Conservation (phyloP, 2,329 filamentous ascomycete species). For the Phaeosphaeria sp. region DNA sequence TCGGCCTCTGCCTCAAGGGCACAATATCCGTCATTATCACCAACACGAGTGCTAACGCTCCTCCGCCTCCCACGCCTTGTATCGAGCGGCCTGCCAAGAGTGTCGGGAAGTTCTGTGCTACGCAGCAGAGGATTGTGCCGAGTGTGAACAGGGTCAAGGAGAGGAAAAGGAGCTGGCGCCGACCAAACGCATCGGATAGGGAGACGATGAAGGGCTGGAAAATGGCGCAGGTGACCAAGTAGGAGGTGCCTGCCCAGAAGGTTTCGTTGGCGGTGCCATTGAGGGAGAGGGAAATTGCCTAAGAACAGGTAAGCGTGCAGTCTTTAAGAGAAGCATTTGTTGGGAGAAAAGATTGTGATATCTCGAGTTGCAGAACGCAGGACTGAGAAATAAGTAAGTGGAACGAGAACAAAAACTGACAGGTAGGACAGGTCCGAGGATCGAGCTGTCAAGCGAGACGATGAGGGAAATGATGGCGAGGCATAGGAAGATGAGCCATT, state of each 20-base stretch:
- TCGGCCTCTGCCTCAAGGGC: neutral
- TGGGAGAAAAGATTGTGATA: too few relatives aligned
- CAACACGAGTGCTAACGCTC: neutral
- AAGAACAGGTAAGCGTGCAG: too few relatives aligned
- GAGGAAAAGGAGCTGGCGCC: neutral
- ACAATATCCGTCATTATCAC: neutral
- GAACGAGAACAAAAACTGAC: too few relatives aligned
- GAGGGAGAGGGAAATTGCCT: neutral
- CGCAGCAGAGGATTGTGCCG: neutral
- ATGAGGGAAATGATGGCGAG: neutral
- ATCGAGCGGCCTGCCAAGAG: neutral
- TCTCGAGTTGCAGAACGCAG: too few relatives aligned
- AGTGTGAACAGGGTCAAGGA: neutral
- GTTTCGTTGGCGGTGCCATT: constrained; percentile 1
- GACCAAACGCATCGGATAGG: neutral
- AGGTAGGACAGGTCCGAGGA: neutral
- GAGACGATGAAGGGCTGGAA: neutral
- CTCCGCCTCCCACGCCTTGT: neutral
- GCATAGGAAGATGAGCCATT: neutral
- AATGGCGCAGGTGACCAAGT: neutral
- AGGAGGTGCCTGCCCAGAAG: neutral
- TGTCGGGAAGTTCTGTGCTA: neutral
- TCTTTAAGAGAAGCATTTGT: too few relatives aligned
- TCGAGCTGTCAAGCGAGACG: neutral
- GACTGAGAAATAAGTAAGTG: too few relatives aligned